Evolutionary conservation across 2,329 filamentous ascomycete species (phyloP).

Genomic region (Thielaviopsis euricoi): DNA sequence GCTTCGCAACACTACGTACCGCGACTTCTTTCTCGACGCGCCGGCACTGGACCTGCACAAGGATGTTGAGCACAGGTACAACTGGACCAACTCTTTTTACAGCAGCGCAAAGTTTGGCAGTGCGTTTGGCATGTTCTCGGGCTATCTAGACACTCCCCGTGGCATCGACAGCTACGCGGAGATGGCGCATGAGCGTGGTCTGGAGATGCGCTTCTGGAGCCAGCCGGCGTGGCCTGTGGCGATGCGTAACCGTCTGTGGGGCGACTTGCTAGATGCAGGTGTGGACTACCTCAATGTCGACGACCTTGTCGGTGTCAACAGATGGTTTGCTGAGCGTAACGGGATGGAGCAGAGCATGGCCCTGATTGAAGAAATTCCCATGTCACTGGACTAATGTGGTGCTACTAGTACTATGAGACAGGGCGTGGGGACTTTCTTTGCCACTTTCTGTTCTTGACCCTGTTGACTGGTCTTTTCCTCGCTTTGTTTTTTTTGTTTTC

Average conservation of each 20-base stretch:
- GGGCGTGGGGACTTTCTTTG: no score
- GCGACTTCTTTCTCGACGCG: slow-evolving; percentile 52
- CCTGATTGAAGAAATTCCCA: neutral
- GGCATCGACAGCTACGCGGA: slow-evolving; percentile 26
- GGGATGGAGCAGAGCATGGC: neutral
- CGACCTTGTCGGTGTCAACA: slow-evolving; percentile 25
- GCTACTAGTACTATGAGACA: no score
- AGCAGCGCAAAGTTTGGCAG: slow-evolving; percentile 40
- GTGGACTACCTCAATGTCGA: slow-evolving; percentile 47
- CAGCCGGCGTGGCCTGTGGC: slow-evolving; percentile 39
- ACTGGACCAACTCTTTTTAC: slow-evolving; percentile 45
- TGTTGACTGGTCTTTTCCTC: no score
- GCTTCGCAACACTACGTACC: slow-evolving; percentile 32
- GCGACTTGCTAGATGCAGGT: slow-evolving; percentile 35
- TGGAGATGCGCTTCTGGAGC: slow-evolving; percentile 45
- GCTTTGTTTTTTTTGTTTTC: no score
- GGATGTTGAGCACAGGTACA: slow-evolving; percentile 22
- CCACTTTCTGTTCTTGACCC: no score
- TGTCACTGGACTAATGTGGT: neutral
- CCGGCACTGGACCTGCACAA: slow-evolving; percentile 29
- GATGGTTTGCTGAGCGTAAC: slow-evolving; percentile 1
- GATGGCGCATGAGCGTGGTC: slow-evolving; percentile 32
- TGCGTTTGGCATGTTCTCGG: slow-evolving; percentile 35
- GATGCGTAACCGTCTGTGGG: slow-evolving; percentile 39
- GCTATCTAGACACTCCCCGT: slow-evolving; percentile 29